Conservation (phyloP, 257 asterid species). For the Nicotiana tomentosiformis region DNA sequence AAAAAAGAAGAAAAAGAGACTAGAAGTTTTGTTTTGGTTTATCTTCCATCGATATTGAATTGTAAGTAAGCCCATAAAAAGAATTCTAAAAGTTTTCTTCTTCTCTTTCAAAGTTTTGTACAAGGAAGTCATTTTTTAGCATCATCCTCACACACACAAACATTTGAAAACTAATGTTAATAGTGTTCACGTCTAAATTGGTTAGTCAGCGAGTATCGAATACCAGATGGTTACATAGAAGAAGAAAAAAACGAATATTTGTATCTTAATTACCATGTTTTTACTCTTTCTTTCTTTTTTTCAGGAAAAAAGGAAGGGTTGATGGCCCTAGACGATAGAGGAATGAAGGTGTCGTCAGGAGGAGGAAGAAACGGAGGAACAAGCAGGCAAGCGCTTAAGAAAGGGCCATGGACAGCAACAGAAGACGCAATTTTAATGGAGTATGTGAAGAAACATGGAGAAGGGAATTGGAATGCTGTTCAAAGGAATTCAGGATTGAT, state of each 20-base stretch:
- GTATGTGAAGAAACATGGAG: constrained; percentile 56
- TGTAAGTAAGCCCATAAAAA: not conserved
- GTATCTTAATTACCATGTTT: not conserved
- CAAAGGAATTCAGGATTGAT: constrained; percentile 54
- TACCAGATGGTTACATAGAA: not conserved
- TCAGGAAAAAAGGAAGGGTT: not conserved
- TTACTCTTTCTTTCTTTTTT: not conserved
- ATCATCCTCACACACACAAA: not conserved
- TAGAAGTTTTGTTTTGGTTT: not conserved
- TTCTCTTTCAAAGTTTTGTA: not conserved
- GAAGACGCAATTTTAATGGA: constrained; percentile 54
- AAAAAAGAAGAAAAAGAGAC: not conserved
- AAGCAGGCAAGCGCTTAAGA: constrained; percentile 25
- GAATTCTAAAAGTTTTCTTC: not conserved
- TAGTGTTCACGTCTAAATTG: not conserved
- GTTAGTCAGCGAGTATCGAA: not conserved
- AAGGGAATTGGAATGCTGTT: constrained; percentile 76
- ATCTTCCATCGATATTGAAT: not conserved
- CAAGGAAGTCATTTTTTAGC: not conserved
- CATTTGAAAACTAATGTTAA: not conserved
- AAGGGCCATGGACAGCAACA: constrained; percentile 69
- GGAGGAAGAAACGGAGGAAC: constrained; percentile 14
- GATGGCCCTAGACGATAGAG: constrained; percentile 50
- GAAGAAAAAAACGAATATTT: not conserved
- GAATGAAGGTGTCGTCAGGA: constrained; percentile 11